These are phyloP conservation scores for Globisporangium polare DNA, from an alignment of 352 stramenopile species.

Conservation along the genomic window DNA sequence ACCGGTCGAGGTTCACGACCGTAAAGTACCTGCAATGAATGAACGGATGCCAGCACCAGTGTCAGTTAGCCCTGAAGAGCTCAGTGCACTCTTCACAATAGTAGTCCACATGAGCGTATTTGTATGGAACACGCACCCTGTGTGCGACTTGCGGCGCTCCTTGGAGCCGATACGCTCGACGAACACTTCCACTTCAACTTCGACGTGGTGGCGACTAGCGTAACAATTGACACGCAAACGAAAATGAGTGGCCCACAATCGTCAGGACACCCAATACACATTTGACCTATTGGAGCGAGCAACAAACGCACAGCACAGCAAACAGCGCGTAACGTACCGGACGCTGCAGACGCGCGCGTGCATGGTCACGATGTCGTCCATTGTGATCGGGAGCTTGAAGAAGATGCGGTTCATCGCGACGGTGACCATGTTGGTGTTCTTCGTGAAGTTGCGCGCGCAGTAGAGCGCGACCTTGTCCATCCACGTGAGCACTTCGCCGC, in stretches of 20 bases:
- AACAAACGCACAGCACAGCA: background rate
- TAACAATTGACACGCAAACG: background rate
- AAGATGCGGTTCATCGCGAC: conserved; percentile 27
- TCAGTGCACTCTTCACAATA: background rate
- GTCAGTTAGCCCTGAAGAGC: background rate
- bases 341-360: conserved; percentile 23
- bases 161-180: conserved; percentile 22
- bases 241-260: background rate
- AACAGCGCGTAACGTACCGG: conserved; percentile 11
- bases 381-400: conserved; percentile 28
- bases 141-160: conserved; percentile 26
- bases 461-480: conserved; percentile 26
- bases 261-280: background rate
- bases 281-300: background rate
- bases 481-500: conserved; percentile 42
- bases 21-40: conserved; percentile 19
- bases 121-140: conserved; percentile 11
- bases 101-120: background rate
- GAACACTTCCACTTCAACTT: conserved; percentile 30
- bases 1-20: conserved; percentile 25
- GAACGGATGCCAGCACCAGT: too few relatives aligned
- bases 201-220: conserved; percentile 20
- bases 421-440: conserved; percentile 25
- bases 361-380: conserved; percentile 29
- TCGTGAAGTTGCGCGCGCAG: conserved; percentile 26